Evolutionary conservation across 306 rosid genomes (phyloP).

Genomic region (Rubus idaeus): DNA sequence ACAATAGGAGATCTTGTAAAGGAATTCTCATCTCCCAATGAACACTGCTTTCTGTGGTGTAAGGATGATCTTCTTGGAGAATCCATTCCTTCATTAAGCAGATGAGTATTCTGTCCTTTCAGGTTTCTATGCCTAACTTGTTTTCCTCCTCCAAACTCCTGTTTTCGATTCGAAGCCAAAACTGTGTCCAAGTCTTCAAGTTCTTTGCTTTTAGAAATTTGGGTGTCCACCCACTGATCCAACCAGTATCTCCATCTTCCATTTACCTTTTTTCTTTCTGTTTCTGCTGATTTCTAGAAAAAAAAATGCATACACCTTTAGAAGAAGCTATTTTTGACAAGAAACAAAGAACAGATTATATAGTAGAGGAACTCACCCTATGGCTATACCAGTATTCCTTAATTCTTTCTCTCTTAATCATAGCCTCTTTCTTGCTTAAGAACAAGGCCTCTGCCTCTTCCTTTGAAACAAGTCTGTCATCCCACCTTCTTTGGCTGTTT

Average conservation of each 20-base stretch:
- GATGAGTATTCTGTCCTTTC: slow-evolving; percentile 24
- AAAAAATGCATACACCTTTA: neutral
- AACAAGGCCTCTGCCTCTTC: slow-evolving; percentile 57
- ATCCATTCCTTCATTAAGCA: slow-evolving; percentile 40
- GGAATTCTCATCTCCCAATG: slow-evolving; percentile 59
- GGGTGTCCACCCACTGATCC: slow-evolving; percentile 97
- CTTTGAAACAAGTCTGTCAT: slow-evolving; percentile 62
- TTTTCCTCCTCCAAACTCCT: slow-evolving; percentile 40
- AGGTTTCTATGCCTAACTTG: slow-evolving; percentile 42
- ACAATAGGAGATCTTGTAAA: slow-evolving; percentile 60
- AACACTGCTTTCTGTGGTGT: slow-evolving; percentile 54
- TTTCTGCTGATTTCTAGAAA: slow-evolving; percentile 77
- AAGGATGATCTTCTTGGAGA: slow-evolving; percentile 52
- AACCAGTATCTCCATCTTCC: slow-evolving; percentile 99
- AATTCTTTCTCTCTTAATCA: slow-evolving; percentile 62
- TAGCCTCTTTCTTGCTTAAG: slow-evolving; percentile 66
- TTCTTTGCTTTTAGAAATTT: slow-evolving; percentile 81
- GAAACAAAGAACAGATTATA: neutral
- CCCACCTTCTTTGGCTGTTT: slow-evolving; percentile 67
- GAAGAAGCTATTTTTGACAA: slow-evolving; percentile 10
- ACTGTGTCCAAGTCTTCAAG: slow-evolving; percentile 77
- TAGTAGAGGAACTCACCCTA: slow-evolving; percentile 48
- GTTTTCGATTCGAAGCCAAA: slow-evolving; percentile 41
- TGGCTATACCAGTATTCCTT: slow-evolving; percentile 64
- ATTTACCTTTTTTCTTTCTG: slow-evolving; percentile 64